Evolutionary conservation across 2,329 filamentous ascomycete species (phyloP).

Genomic region (Aspergillus hiratsukae): DNA sequence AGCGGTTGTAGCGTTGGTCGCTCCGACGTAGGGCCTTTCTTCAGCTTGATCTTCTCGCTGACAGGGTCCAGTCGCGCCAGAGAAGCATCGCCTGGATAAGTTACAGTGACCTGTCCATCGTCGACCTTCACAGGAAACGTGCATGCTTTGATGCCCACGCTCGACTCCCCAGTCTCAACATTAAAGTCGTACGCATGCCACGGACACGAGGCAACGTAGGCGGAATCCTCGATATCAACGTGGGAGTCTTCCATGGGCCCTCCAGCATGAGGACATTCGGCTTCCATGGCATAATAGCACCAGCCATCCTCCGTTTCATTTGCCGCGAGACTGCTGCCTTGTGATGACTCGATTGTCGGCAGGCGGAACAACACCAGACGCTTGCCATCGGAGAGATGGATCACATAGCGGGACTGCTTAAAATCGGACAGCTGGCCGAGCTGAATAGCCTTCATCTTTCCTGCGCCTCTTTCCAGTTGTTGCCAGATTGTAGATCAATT

Average conservation of each 20-base stretch:
- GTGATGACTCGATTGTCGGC: constrained; percentile 35
- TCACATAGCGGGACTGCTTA: constrained; percentile 39
- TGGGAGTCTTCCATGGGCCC: constrained; percentile 45
- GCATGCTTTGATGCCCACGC: constrained; percentile 45
- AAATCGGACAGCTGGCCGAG: constrained; percentile 32
- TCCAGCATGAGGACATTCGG: constrained; percentile 45
- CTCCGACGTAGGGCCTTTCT: constrained; percentile 14
- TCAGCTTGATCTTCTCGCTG: constrained; percentile 45
- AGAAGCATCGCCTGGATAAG: constrained; percentile 27
- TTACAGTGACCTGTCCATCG: constrained; percentile 32
- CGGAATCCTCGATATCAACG: constrained; percentile 47
- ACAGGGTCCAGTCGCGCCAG: constrained; percentile 38
- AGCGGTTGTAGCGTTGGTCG: neutral
- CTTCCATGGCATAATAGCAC: constrained; percentile 48
- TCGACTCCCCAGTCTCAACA: constrained; percentile 47
- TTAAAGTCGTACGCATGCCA: constrained; percentile 51
- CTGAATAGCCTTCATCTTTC: constrained; percentile 18
- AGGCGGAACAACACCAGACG: constrained; percentile 45
- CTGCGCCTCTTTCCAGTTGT: neutral
- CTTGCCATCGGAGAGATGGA: constrained; percentile 42
- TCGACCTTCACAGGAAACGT: constrained; percentile 41
- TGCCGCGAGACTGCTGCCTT: constrained; percentile 15
- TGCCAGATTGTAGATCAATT: neutral
- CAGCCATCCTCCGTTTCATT: constrained; percentile 38
- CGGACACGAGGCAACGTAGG: constrained; percentile 45